phyloP scores from a whole-genome alignment of 2,329 filamentous ascomycete species.

The Bimuria novae-zelandiae region DNA sequence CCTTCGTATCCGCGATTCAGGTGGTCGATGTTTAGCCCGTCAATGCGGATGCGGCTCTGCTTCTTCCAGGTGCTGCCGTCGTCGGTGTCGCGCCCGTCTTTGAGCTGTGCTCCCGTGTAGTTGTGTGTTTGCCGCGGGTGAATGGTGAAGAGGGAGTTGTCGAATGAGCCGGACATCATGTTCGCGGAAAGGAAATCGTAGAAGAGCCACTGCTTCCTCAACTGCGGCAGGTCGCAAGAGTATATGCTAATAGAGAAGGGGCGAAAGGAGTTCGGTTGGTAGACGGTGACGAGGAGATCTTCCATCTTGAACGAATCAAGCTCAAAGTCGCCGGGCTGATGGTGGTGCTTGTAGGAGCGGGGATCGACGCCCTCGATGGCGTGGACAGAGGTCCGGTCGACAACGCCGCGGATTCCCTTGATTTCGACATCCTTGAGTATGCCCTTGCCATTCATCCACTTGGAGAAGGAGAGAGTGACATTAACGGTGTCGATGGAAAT shows the following conservation, averaged over 20 bases:
- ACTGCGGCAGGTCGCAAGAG: slow-evolving; percentile 88
- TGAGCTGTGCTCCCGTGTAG: slow-evolving; percentile 67
- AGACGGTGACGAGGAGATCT: slow-evolving; percentile 86
- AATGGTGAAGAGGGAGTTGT: slow-evolving; percentile 95
- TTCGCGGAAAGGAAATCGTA: slow-evolving; percentile 96
- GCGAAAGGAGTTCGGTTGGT: slow-evolving; percentile 89
- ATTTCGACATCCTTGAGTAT: slow-evolving; percentile 90
- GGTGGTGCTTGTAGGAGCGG: slow-evolving; percentile 82
- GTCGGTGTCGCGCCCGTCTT: slow-evolving; percentile 61
- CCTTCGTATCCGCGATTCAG: slow-evolving; percentile 91
- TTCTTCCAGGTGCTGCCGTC: slow-evolving; percentile 87
- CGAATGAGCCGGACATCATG: slow-evolving; percentile 93
- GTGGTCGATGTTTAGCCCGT: slow-evolving; percentile 93
- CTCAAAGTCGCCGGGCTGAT: slow-evolving; percentile 92
- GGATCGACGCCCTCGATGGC: slow-evolving; percentile 78
- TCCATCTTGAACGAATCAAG: slow-evolving; percentile 96
- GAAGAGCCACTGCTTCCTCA: slow-evolving; percentile 95
- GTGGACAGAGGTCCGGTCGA: slow-evolving; percentile 83
- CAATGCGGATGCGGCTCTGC: slow-evolving; percentile 88
- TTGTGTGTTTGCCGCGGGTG: slow-evolving; percentile 91
- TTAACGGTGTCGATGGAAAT: slow-evolving; percentile 94
- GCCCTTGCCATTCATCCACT: slow-evolving; percentile 98
- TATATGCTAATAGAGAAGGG: slow-evolving; percentile 96
- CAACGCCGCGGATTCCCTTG: slow-evolving; percentile 87
- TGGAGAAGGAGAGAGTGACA: slow-evolving; percentile 94